Evolutionary conservation across 176 grass and related monocot genomes (phyloP).

Genomic region (Carex littledalei): DNA sequence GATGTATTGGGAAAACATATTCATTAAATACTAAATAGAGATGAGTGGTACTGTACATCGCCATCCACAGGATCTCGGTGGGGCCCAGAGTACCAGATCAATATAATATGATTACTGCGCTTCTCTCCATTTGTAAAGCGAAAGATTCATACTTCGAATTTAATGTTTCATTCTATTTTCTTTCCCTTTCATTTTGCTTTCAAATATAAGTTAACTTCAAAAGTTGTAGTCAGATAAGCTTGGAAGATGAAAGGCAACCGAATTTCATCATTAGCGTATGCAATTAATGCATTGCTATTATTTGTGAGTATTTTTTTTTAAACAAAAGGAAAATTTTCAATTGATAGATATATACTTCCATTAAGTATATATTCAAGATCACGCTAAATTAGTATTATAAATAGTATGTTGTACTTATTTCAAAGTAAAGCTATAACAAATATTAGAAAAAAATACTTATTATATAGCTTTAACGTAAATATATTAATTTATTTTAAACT

Average conservation of each 20-base stretch:
- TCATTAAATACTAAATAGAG: neutral
- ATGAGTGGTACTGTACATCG: neutral
- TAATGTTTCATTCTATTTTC: neutral
- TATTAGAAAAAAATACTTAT: too few species aligned
- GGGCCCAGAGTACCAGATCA: neutral
- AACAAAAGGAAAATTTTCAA: neutral
- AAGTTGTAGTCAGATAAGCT: neutral
- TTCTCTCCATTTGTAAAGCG: neutral
- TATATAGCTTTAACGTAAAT: too few species aligned
- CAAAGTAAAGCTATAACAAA: neutral
- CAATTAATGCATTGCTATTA: neutral
- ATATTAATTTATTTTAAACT: too few species aligned
- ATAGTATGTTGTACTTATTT: neutral
- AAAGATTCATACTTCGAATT: neutral
- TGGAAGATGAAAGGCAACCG: neutral
- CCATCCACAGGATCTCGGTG: neutral
- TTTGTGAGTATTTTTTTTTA: neutral
- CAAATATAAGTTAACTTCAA: neutral
- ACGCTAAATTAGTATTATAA: neutral
- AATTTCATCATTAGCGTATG: neutral
- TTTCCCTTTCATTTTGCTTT: neutral
- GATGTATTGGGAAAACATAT: neutral
- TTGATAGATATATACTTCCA: neutral
- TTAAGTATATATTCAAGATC: neutral
- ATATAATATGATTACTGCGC: neutral